These are phyloP conservation scores for Hortiboletus campestris DNA, from an alignment of 768 basidiomycete genomes.

Conservation along the genomic window DNA sequence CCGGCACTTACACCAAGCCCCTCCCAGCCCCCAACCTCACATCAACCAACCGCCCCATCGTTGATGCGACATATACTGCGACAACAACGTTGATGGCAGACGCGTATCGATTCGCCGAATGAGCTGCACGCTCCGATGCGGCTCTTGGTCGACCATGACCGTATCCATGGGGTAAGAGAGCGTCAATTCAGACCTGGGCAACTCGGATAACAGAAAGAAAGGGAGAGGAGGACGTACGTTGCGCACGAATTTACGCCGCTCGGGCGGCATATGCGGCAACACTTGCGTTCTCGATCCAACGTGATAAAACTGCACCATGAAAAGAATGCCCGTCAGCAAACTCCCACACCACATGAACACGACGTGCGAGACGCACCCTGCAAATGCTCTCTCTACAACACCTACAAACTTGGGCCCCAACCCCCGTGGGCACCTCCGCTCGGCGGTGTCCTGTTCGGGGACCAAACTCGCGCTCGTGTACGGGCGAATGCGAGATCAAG, in stretches of 20 bases:
- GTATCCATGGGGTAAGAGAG: constrained; percentile 71
- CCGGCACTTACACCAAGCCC: no score
- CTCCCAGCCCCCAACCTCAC: constrained; percentile 36
- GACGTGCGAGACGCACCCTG: constrained; percentile 55
- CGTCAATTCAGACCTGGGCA: no score
- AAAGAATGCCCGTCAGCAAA: background rate
- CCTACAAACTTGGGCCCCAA: constrained; percentile 57
- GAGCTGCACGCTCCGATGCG: constrained; percentile 81
- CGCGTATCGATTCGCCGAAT: constrained; percentile 81
- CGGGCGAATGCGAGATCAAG: constrained; percentile 73
- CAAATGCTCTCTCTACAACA: constrained; percentile 78
- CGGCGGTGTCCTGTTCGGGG: no score
- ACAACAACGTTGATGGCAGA: constrained; percentile 70
- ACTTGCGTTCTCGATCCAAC: constrained; percentile 67
- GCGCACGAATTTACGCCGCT: constrained; percentile 81
- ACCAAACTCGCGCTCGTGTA: no score
- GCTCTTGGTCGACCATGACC: constrained; percentile 89
- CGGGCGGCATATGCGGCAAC: constrained; percentile 76
- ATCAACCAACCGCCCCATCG: constrained; percentile 62
- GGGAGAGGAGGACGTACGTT: constrained; percentile 46
- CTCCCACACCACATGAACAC: no score
- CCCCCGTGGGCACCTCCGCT: no score
- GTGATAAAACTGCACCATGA: constrained; percentile 52
- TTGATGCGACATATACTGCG: constrained; percentile 37
- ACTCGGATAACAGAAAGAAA: no score